Percentiles rank a stretch among this genome's conserved stretches.
Evolutionary conservation across 495 filamentous ascomycete genomes (phyloP).

Genomic region (Aspergillus nidulans): DNA sequence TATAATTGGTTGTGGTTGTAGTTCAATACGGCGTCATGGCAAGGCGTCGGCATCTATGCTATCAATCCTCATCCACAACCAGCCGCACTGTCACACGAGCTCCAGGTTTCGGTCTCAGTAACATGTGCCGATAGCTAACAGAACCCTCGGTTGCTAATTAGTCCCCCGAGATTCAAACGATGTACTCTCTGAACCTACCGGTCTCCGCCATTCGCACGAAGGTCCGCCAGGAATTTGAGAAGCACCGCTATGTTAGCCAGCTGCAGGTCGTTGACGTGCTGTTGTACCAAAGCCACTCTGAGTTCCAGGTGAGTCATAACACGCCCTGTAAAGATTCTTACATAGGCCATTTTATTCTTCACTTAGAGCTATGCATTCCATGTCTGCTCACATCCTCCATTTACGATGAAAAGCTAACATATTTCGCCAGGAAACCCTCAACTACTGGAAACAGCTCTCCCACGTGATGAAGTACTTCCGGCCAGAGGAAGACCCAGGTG

Average conservation of each 20-base stretch:
- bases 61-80: neutral
- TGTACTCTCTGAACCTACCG: slow-evolving; percentile 89
- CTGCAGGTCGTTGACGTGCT: slow-evolving; percentile 82
- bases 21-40: neutral
- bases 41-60: neutral
- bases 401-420: neutral
- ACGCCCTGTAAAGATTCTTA: neutral
- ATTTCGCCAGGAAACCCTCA: slow-evolving; percentile 77
- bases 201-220: slow-evolving; percentile 86
- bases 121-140: neutral
- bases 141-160: slow-evolving; percentile 33
- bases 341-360: neutral
- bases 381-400: neutral
- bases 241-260: slow-evolving; percentile 89
- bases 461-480: slow-evolving; percentile 98
- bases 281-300: slow-evolving; percentile 77
- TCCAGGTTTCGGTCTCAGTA: neutral
- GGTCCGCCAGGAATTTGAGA: slow-evolving; percentile 95
- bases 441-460: slow-evolving; percentile 97
- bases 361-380: neutral
- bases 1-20: neutral
- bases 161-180: slow-evolving; percentile 93
- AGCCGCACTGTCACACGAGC: neutral
- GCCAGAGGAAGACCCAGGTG: slow-evolving; percentile 76
- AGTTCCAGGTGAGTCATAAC: slow-evolving; percentile 65